phyloP scores from a whole-genome alignment of 805 yeast species.

The Myxozyma melibiosi region DNA sequence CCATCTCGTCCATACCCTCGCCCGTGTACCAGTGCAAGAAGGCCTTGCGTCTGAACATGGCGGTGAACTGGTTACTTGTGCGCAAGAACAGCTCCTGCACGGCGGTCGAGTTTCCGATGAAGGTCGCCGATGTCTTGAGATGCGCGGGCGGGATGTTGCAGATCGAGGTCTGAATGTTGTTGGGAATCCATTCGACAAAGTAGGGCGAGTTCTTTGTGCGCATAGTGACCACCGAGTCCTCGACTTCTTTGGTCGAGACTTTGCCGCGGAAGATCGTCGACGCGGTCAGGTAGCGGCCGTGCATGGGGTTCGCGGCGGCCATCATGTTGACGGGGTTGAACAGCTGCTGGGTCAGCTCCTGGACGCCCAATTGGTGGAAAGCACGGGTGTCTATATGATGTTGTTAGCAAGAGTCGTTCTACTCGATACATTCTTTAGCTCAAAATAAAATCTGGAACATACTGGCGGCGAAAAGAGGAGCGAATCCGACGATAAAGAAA shows the following conservation, averaged over 20 bases:
- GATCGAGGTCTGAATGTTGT: constrained; percentile 90
- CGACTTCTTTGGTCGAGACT: constrained; percentile 89
- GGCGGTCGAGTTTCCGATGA: constrained; percentile 90
- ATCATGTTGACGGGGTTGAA: constrained; percentile 91
- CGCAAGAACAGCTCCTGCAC: constrained; percentile 89
- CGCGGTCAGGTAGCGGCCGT: constrained; percentile 88
- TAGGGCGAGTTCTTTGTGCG: constrained; percentile 79
- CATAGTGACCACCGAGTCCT: constrained; percentile 85
- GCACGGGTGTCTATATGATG: constrained; percentile 78
- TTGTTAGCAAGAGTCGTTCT: too few relatives aligned
- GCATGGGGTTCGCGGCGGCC: constrained; percentile 92
- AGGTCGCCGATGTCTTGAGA: constrained; percentile 87
- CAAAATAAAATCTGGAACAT: background rate
- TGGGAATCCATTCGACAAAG: constrained; percentile 96
- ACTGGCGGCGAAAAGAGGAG: constrained; percentile 73
- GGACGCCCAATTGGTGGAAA: constrained; percentile 82
- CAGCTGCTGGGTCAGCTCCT: constrained; percentile 91
- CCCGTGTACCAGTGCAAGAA: constrained; percentile 95
- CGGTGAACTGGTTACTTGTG: constrained; percentile 84
- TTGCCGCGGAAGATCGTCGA: constrained; percentile 95
- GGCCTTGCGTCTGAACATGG: constrained; percentile 92
- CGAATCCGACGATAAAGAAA: constrained; percentile 94
- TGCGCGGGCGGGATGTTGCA: constrained; percentile 88
- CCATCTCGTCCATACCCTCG: constrained; percentile 96
- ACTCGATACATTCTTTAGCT: background rate